Conservation (phyloP, 179 eudicot species). For the Silene vulgaris region DNA sequence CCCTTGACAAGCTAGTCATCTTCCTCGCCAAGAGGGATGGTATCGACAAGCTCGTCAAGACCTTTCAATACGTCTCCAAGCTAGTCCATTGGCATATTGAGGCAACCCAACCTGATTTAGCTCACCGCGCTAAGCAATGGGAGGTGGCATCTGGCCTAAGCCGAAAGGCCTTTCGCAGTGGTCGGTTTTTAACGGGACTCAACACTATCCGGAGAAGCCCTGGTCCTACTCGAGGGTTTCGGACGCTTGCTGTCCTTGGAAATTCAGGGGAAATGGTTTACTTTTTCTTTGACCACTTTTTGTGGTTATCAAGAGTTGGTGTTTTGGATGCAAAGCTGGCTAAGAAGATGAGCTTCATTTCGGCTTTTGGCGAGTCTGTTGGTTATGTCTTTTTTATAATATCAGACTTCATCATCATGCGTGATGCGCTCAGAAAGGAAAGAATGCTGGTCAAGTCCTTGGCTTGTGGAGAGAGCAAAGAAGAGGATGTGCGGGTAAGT, state of each 20-base stretch:
- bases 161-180: constrained; percentile 80
- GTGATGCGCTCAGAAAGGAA: constrained; percentile 49
- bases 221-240: constrained; percentile 46
- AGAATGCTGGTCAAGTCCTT: constrained; percentile 25
- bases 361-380: constrained; percentile 85
- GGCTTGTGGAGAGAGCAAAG: constrained; percentile 25
- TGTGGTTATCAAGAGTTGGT: constrained; percentile 76
- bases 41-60: constrained; percentile 92
- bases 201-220: constrained; percentile 66
- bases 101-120: constrained; percentile 41
- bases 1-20: constrained; percentile 79
- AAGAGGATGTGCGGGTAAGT: constrained; percentile 26
- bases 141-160: constrained; percentile 85
- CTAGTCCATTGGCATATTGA: constrained; percentile 66
- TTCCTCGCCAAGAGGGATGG: constrained; percentile 93
- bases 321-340: constrained; percentile 64
- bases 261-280: constrained; percentile 96
- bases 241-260: constrained; percentile 51
- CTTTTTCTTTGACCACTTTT: constrained; percentile 91
- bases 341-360: constrained; percentile 70
- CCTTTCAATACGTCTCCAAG: constrained; percentile 90
- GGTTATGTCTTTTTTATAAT: constrained; percentile 76
- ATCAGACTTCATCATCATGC: constrained; percentile 55
- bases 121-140: constrained; percentile 67
- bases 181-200: constrained; percentile 75